These are phyloP conservation scores for Alloteropsis semialata DNA, from an alignment of 176 grass and related monocot species.

Conservation along the genomic window DNA sequence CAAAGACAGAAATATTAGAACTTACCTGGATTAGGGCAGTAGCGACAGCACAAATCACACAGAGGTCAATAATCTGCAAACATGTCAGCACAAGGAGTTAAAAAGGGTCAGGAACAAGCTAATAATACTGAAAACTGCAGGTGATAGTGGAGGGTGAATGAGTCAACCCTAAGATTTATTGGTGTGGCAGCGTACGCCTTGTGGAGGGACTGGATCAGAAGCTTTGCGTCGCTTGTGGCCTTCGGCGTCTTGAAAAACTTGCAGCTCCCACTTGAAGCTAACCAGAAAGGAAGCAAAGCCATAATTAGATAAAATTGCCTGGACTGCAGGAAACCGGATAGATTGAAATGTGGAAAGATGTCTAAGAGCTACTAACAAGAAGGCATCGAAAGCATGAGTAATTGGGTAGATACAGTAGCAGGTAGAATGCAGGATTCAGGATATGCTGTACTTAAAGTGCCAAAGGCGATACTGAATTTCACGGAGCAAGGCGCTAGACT, in stretches of 20 bases:
- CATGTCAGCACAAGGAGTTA: not conserved
- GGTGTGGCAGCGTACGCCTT: constrained; percentile 79
- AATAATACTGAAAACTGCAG: too few relatives aligned
- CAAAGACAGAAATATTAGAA: not conserved
- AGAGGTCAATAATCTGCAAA: constrained; percentile 85
- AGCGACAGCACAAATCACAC: constrained; percentile 57
- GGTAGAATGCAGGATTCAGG: too few relatives aligned
- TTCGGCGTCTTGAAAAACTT: constrained; percentile 52
- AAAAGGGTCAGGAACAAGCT: not conserved
- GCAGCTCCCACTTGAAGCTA: not conserved
- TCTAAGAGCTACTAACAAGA: too few relatives aligned
- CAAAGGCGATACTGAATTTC: too few relatives aligned
- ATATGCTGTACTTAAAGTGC: too few relatives aligned
- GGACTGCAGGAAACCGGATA: not conserved
- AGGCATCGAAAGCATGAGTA: too few relatives aligned
- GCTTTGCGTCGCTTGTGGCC: constrained; percentile 51
- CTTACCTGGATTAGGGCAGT: constrained; percentile 68
- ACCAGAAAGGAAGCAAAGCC: not conserved
- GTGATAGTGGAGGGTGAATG: not conserved
- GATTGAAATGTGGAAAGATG: too few relatives aligned
- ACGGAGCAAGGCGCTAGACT: too few relatives aligned
- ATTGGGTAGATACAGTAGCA: too few relatives aligned
- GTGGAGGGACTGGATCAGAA: constrained; percentile 72
- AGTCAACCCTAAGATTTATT: constrained; percentile 65
- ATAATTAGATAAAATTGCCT: not conserved